Conservation (phyloP, 2,329 filamentous ascomycete species). For the Claviceps pusilla region DNA sequence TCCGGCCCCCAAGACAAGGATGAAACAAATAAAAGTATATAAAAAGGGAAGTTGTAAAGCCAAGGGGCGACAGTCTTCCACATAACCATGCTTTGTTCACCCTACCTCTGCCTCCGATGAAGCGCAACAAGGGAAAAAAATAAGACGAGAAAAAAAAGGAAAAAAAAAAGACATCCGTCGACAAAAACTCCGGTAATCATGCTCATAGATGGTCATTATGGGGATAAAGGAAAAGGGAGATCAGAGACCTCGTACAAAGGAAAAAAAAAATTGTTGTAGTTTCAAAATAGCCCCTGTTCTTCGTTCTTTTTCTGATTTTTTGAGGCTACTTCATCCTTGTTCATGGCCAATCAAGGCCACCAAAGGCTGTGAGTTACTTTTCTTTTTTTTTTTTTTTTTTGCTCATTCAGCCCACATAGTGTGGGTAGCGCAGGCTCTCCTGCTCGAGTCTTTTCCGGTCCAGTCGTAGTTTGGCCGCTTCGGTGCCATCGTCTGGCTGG, state of each 20-base stretch:
- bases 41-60: background rate
- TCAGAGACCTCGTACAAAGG: background rate
- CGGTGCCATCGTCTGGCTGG: constrained; percentile 45
- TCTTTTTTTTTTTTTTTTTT: too few species aligned
- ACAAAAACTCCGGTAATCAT: constrained; percentile 3
- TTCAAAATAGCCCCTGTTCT: background rate
- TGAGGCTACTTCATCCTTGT: background rate
- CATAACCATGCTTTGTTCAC: background rate
- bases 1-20: too few species aligned
- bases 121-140: background rate
- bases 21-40: background rate
- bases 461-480: constrained; percentile 39
- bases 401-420: background rate
- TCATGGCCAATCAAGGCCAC: background rate
- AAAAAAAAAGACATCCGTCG: background rate
- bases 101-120: background rate
- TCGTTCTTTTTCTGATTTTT: background rate
- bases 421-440: constrained; percentile 2
- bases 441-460: constrained; percentile 5
- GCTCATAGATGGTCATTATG: constrained; percentile 5
- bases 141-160: background rate
- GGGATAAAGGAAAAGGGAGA: background rate
- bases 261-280: background rate
- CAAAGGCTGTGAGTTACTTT: too few species aligned
- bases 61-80: background rate